These are phyloP conservation scores for Coprinopsis marcescibilis DNA, from an alignment of 768 basidiomycete genomes.

Conservation along the genomic window DNA sequence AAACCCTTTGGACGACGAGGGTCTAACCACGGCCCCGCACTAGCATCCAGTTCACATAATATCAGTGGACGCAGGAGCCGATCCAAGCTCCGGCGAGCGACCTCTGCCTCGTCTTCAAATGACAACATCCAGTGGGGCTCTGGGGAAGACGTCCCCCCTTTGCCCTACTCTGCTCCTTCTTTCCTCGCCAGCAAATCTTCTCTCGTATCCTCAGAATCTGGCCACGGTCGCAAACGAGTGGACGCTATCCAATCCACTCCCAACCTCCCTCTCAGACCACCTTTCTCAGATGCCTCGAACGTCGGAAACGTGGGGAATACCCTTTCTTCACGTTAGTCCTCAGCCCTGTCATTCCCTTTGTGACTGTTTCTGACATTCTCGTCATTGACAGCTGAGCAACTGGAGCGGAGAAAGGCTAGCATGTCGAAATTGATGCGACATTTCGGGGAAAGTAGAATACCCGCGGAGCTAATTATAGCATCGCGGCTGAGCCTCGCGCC, in stretches of 20 bases:
- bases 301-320: background rate
- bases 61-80: background rate
- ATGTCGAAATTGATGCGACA: constrained; percentile 12
- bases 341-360: too few species aligned
- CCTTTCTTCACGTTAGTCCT: background rate
- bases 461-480: constrained; percentile 1
- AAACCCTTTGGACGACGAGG: background rate
- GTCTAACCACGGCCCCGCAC: background rate
- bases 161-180: background rate
- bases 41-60: background rate
- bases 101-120: background rate
- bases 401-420: constrained; percentile 7
- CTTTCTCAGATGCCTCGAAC: background rate
- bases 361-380: too few species aligned
- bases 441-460: constrained; percentile 9
- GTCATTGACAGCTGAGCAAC: background rate
- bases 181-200: background rate
- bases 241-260: background rate
- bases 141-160: background rate
- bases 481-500: background rate
- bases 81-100: background rate
- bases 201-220: background rate
- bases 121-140: background rate
- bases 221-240: background rate
- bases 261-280: background rate